Evolutionary conservation across 768 basidiomycete genomes (phyloP), one percentile per base, ranked within the genome.

Genomic region (Panaeolus cyanescens): DNA sequence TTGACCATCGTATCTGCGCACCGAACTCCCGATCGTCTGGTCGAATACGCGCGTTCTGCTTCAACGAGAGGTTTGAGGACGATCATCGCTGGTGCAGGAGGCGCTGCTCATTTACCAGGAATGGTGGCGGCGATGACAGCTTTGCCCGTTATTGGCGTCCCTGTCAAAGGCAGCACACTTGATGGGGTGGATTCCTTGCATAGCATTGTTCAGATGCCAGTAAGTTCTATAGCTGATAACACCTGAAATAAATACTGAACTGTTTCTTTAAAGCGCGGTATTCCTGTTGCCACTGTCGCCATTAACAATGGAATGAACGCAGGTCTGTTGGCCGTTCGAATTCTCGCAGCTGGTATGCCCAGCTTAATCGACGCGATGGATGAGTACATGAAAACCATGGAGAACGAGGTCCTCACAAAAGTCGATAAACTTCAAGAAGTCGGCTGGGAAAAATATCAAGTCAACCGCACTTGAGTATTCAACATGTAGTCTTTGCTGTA

Each of bases 141-240:
- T 2, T 72, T 99, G 56, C 96, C 97, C 0, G 94, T 99, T 0
- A 86, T 99, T 32, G 96, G 97, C 12, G 97, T 99, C 0, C 97
- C 97, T 2, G 97, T 99, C 59, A 97, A 95, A 72, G 96, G 93
- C 10, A 95, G 93, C 72, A 83, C 88, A 0, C 80, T 99, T 12
- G 96, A 97, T 72, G 97, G 97, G 0, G 94, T 99, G 1, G 97
- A 99, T 75, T 95, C 94, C n/a, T 75, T 99, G 67, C 88, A 97
- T 70, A 95, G 92, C 71, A 99, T 99, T 65, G 95, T 99, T 8
- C 97, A 99, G 77, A 99, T 99, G 97, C 97, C 97, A 19, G 94
- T 95, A 71, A 67, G 92, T 83, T 13, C 6, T 40, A 32, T 59
- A 31, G 66, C 34, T 55, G 40, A 20, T 53, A 58, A 36, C 32